phyloP scores from a whole-genome alignment of 352 stramenopile species.

The Peronospora tabacina region DNA sequence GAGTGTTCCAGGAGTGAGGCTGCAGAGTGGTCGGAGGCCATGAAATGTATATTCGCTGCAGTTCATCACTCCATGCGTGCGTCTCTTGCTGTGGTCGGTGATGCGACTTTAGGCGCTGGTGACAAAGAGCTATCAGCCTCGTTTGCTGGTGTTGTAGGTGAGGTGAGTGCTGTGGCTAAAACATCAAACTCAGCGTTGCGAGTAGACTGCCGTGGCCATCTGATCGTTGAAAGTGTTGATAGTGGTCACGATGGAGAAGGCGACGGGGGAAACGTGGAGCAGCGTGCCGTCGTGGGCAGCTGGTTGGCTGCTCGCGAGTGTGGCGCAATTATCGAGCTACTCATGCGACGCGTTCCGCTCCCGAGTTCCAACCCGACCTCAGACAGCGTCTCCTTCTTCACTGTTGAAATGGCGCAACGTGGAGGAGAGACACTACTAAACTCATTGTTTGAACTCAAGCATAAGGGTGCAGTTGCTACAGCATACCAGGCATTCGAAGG shows the following conservation, averaged over 20 bases:
- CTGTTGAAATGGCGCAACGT: slow-evolving; percentile 42
- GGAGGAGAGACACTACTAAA: slow-evolving; percentile 70
- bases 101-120: slow-evolving; percentile 57
- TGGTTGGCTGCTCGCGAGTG: slow-evolving; percentile 84
- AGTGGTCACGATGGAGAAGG: slow-evolving; percentile 27
- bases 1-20: slow-evolving; percentile 19
- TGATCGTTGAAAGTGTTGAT: slow-evolving; percentile 51
- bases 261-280: slow-evolving; percentile 46
- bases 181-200: slow-evolving; percentile 45
- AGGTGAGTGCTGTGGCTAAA: slow-evolving; percentile 52
- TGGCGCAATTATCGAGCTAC: slow-evolving; percentile 62
- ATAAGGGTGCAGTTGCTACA: slow-evolving; percentile 82
- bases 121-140: slow-evolving; percentile 55
- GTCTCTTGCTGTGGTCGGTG: slow-evolving; percentile 62
- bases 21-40: slow-evolving; percentile 37
- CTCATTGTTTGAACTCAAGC: slow-evolving; percentile 82
- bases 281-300: slow-evolving; percentile 76
- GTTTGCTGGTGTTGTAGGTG: slow-evolving; percentile 55
- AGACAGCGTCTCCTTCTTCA: slow-evolving; percentile 30
- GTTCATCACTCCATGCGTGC: slow-evolving; percentile 57
- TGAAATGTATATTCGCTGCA: slow-evolving; percentile 43
- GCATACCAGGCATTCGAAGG: slow-evolving; percentile 80
- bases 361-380: slow-evolving; percentile 17
- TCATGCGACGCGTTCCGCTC: slow-evolving; percentile 62
- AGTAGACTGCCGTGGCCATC: slow-evolving; percentile 73